Conservation (phyloP, 192 early-diverging fungal species). For the Rhizophagus prolifer region DNA sequence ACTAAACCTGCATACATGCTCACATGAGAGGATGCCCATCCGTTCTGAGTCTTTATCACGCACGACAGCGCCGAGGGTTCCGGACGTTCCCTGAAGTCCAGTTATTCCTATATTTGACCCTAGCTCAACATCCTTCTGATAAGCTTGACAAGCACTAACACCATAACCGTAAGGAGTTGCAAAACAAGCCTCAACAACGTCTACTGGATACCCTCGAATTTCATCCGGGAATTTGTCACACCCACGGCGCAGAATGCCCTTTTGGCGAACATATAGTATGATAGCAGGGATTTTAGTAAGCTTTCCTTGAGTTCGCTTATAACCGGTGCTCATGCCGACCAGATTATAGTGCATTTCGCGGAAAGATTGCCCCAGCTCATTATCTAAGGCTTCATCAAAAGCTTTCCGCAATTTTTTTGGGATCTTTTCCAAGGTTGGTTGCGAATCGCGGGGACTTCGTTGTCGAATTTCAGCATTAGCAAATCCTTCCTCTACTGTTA, state of each 20-base stretch:
- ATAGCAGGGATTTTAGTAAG: too few species aligned
- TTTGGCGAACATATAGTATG: not conserved
- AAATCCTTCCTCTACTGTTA: not conserved
- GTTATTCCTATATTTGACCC: conserved; percentile 13
- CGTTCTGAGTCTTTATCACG: not conserved
- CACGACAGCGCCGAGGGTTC: not conserved
- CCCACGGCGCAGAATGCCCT: conserved; percentile 1
- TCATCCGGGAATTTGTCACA: not conserved
- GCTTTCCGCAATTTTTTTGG: conserved; percentile 4
- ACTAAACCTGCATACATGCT: conserved; percentile 13
- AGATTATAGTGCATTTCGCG: conserved; percentile 6
- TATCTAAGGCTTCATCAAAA: conserved; percentile 18
- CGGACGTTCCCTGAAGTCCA: not conserved
- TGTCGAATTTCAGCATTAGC: not conserved
- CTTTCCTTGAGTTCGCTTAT: too few species aligned
- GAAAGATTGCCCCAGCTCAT: conserved; percentile 8
- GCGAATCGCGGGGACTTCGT: not conserved
- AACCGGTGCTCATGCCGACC: not conserved
- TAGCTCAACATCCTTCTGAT: not conserved
- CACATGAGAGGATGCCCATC: conserved; percentile 5
- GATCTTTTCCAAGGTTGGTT: not conserved
- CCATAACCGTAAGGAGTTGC: conserved; percentile 14
- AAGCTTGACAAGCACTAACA: conserved; percentile 4
- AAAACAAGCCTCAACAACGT: conserved; percentile 1
- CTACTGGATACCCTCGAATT: conserved; percentile 4